Percentiles rank a stretch among this genome's conserved stretches.
Evolutionary conservation across 2,329 filamentous ascomycete genomes (phyloP).

Genomic region (Colletotrichum graminicola): DNA sequence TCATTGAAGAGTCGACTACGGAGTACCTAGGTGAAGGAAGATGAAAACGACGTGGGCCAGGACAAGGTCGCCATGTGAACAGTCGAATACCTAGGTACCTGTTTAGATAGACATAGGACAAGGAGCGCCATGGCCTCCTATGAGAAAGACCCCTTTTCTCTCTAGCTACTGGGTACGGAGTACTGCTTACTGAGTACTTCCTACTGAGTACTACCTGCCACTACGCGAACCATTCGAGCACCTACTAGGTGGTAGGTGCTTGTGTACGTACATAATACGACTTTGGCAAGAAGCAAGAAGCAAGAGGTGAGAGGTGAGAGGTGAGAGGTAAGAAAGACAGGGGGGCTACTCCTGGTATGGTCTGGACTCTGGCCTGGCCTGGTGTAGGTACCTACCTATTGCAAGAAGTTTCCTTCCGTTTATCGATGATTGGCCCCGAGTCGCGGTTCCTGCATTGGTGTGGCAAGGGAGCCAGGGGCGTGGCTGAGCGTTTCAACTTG

Average conservation of each 20-base stretch:
- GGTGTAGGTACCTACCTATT: no score
- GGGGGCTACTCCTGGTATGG: neutral
- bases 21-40: no score
- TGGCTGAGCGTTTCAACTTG: constrained; percentile 44
- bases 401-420: constrained; percentile 28
- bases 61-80: neutral
- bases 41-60: constrained; percentile 13
- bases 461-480: constrained; percentile 20
- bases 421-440: constrained; percentile 23
- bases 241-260: no score
- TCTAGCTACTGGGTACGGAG: no score
- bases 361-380: neutral
- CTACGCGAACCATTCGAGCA: no score
- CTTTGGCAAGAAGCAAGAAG: neutral
- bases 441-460: constrained; percentile 42
- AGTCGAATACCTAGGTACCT: no score
- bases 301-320: neutral
- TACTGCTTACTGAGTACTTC: no score
- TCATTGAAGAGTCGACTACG: constrained; percentile 17
- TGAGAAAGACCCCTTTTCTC: no score
- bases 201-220: no score
- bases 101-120: no score
- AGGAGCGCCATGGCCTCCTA: no score
- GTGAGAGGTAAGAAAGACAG: neutral
- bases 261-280: no score